Evolutionary conservation across 2,329 filamentous ascomycete species (phyloP), one percentile per base, ranked within the genome.

Genomic region (Aspergillus versicolor): DNA sequence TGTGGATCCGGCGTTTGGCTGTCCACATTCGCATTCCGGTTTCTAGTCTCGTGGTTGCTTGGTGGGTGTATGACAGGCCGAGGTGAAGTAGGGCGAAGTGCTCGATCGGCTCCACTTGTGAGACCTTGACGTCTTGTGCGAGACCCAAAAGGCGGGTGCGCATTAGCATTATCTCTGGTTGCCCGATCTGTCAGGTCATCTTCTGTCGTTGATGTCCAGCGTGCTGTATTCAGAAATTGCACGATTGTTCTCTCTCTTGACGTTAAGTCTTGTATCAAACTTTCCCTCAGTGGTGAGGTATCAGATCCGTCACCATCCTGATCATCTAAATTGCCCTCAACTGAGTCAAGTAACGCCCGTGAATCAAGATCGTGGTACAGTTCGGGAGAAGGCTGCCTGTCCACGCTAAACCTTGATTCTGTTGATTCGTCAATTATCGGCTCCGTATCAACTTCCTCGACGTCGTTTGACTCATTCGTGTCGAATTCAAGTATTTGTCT

Each of bases 241-340:
- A 78, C 70, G 34, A 78, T 75, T 54, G 75, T 65, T 52, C 76
- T 70, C 62, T 78, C 76, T 49, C 74, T 70, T 52, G 77, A 73
- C 3, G 70, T 74, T 47, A 77, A 70, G 54, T 74, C 72, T 44
- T 74, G 70, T 34, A 74, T 66, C 49, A 74, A 54, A 47, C 64
- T 71, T 52, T 77, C 75, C 37, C 73, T 72, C 41, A 71, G 55
- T 13, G 68, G 64, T 37, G 66, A 66, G 40, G 63, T 62, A 21
- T 69, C 72, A 12, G 60, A 52, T 12, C 63, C 65, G 24, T 59
- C 64, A 42, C 58, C 59, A 38, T 54, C 57, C 37, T 50, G 60
- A 42, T 64, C 67, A 57, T 58, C 61, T 46, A 58, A 45, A 34
- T 63, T 41, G 15, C 63, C 65, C 43, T 71, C 68, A 42, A 67